Evolutionary conservation across 495 filamentous ascomycete species (phyloP).

Genomic region (Corynascus novoguineensis): DNA sequence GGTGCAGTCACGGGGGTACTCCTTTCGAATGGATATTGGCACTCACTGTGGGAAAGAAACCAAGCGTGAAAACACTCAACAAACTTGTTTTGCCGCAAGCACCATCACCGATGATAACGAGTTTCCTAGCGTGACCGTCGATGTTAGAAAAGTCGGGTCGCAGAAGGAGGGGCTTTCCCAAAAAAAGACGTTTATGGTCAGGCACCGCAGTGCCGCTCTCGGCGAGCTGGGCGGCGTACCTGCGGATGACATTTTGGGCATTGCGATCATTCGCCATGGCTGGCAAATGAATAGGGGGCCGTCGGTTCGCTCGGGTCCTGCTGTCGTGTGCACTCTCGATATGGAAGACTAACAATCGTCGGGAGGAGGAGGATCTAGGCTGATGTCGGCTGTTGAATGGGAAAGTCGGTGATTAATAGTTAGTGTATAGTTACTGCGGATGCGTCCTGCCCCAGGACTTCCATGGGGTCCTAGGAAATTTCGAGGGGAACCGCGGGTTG

Average conservation of each 20-base stretch:
- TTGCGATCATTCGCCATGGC: constrained; percentile 28
- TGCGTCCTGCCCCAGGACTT: constrained; percentile 5
- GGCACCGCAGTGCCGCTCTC: background rate
- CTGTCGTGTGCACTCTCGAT: constrained; percentile 11
- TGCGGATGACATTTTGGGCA: constrained; percentile 33
- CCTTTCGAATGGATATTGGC: background rate
- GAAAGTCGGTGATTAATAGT: background rate
- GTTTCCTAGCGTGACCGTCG: constrained; percentile 58
- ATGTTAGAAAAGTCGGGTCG: constrained; percentile 12
- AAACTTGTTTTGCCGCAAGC: constrained; percentile 98
- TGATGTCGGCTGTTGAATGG: background rate
- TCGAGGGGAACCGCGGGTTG: constrained; percentile 29
- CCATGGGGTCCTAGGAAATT: constrained; percentile 24
- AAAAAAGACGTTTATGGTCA: background rate
- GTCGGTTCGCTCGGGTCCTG: constrained; percentile 15
- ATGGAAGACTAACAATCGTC: background rate
- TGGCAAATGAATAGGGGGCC: constrained; percentile 16
- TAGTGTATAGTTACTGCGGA: too few relatives aligned
- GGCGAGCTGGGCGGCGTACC: constrained; percentile 19
- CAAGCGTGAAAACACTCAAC: constrained; percentile 94
- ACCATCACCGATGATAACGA: constrained; percentile 98
- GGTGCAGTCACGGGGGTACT: background rate
- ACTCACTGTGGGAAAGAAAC: constrained; percentile 96
- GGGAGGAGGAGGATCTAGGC: background rate
- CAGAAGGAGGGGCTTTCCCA: background rate